Conservation (phyloP, 2,329 filamentous ascomycete genomes). For the Aspergillus sp. region DNA sequence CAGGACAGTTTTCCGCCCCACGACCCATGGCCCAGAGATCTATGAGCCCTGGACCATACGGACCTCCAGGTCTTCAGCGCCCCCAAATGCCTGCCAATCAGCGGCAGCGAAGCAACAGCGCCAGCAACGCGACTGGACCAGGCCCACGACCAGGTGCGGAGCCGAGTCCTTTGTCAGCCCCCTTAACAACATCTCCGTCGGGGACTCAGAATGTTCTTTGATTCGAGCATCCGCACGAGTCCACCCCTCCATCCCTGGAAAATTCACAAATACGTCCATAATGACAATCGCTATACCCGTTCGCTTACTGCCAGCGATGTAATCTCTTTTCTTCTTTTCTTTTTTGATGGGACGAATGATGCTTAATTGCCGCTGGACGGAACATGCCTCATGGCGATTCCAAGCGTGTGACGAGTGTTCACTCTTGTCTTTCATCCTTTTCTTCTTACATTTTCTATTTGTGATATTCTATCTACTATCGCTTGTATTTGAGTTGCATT, state of each 20-base stretch:
- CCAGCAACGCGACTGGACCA: slow-evolving; percentile 24
- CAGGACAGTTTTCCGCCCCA: slow-evolving; percentile 28
- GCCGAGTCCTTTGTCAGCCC: slow-evolving; percentile 6
- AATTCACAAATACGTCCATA: background rate
- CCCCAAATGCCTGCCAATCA: slow-evolving; percentile 33
- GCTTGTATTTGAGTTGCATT: no score
- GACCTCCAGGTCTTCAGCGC: slow-evolving; percentile 33
- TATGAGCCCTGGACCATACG: slow-evolving; percentile 41
- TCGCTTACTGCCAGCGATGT: background rate
- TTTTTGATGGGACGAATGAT: slow-evolving; percentile 1
- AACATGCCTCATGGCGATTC: slow-evolving; percentile 8
- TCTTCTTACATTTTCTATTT: no score
- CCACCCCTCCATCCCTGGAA: no score
- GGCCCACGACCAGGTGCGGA: slow-evolving; percentile 20
- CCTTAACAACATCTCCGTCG: slow-evolving; percentile 3
- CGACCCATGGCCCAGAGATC: slow-evolving; percentile 21
- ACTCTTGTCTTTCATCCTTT: background rate
- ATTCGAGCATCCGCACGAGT: background rate
- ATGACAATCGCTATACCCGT: background rate
- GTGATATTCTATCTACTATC: no score
- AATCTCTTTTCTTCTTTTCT: background rate
- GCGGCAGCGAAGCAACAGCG: slow-evolving; percentile 40
- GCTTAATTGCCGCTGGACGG: slow-evolving; percentile 8
- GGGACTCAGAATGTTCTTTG: background rate
- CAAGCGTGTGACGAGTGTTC: slow-evolving; percentile 4